Evolutionary conservation across 768 basidiomycete genomes (phyloP).

Genomic region (Leccinum longicurvipes): DNA sequence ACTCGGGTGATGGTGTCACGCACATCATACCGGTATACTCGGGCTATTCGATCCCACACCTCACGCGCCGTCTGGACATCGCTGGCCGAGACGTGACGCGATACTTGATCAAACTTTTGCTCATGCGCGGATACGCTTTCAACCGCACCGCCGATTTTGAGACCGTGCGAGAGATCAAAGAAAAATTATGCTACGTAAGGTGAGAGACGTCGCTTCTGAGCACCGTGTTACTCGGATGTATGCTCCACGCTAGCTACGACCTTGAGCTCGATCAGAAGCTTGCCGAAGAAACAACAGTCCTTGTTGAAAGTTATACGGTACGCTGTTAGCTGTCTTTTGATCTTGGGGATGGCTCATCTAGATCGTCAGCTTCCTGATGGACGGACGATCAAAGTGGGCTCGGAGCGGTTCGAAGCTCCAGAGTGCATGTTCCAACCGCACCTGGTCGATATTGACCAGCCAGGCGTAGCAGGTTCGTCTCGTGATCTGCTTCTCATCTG

Average conservation of each 20-base stretch:
- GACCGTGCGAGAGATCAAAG: slow-evolving; percentile 98
- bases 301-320: slow-evolving; percentile 96
- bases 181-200: slow-evolving; percentile 98
- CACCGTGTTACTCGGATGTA: background rate
- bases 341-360: slow-evolving; percentile 6
- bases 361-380: slow-evolving; percentile 81
- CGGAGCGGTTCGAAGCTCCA: slow-evolving; percentile 97
- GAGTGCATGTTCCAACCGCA: slow-evolving; percentile 99
- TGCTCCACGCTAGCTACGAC: slow-evolving; percentile 66
- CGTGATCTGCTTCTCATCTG: background rate
- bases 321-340: slow-evolving; percentile 17
- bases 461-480: slow-evolving; percentile 82
- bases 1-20: slow-evolving; percentile 98
- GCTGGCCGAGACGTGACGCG: slow-evolving; percentile 98
- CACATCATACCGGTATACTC: slow-evolving; percentile 99
- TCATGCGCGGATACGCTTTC: slow-evolving; percentile 99
- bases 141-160: slow-evolving; percentile 99
- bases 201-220: slow-evolving; percentile 31
- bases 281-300: slow-evolving; percentile 92
- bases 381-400: slow-evolving; percentile 94
- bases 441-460: slow-evolving; percentile 94
- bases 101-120: slow-evolving; percentile 97
- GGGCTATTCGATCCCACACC: slow-evolving; percentile 91
- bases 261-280: slow-evolving; percentile 92
- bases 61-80: slow-evolving; percentile 92